Conservation (phyloP, 2,329 filamentous ascomycete genomes). For the Fusarium napiforme region DNA sequence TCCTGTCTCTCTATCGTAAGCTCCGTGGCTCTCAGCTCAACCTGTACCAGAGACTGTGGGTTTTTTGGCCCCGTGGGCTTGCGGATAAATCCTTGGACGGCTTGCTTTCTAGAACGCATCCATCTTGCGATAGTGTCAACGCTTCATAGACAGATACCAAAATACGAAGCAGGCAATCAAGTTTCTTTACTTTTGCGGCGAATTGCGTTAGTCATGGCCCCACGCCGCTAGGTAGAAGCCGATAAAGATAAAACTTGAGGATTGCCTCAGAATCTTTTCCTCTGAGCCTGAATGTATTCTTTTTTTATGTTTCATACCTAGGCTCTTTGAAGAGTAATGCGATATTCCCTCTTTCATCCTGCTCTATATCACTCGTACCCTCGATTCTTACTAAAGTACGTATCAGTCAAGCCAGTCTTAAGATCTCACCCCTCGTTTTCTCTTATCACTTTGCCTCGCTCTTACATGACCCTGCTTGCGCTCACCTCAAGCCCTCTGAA, state of each 20-base stretch:
- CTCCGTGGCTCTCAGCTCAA: too few species aligned
- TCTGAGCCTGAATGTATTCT: not conserved
- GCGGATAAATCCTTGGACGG: not conserved
- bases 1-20: not conserved
- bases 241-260: conserved; percentile 15
- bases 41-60: not conserved
- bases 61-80: not conserved
- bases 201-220: conserved; percentile 17
- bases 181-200: not conserved
- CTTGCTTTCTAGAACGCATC: not conserved
- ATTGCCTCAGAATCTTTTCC: conserved; percentile 1
- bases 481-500: conserved; percentile 2
- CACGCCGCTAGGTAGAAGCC: conserved; percentile 7
- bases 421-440: not conserved
- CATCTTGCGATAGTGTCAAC: not conserved
- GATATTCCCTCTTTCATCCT: not conserved
- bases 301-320: not conserved
- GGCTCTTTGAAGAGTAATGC: conserved; percentile 6
- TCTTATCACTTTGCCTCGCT: conserved; percentile 13
- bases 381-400: conserved; percentile 14
- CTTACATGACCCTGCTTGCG: conserved; percentile 1
- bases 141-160: not conserved
- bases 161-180: not conserved
- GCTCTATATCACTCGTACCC: not conserved
- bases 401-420: not conserved